Evolutionary conservation across 2,329 filamentous ascomycete genomes (phyloP), one percentile per base, ranked within the genome.

Genomic region (Penicillium freii): DNA sequence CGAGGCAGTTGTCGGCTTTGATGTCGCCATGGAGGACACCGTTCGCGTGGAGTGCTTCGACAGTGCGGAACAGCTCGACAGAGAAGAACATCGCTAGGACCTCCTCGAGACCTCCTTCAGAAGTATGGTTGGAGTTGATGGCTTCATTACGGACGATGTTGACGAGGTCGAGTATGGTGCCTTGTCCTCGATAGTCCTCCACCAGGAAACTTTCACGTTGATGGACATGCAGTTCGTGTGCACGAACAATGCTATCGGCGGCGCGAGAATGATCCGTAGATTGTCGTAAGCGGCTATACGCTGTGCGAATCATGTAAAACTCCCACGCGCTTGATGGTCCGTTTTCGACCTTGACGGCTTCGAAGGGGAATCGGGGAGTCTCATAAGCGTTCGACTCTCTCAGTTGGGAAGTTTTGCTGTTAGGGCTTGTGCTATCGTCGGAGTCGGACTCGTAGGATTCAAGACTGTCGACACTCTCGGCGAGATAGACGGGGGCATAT

Each of bases 401-500:
- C 45, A 68, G 87, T 85, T 13, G 80, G 75, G 31, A 86, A 82
- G 67, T 85, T 55, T 69, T 71, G 44, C 78, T 76, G 33, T 83
- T 80, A 17, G 83, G 78, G 19, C 78, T 74, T 33, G 33, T 63
- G 5, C 75, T 72, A 7, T 62, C 51, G 19, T 76, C 73, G 7
- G 67, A 72, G 51, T 74, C 71, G 6, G 69, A 71, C 6, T 63
- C 62, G 25, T 67, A 61, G n/a, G 71, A 71, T 38, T 75, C 33
- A 79, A 79, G 4, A 0, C 77, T 77, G n/a, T 85, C 82, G 66
- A 88, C 88, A 64, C 82, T 85, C 69, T 96, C 91, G 8, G 92
- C 88, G 0, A 99, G 84, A 71, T 97, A 99, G 3, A 99, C 94
- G 0, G 94, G 93, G 0, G 93, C 94, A 75, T 95, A 99, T 0